These are phyloP conservation scores for Trifolium subterraneum DNA, from an alignment of 306 rosid genomes.

Conservation along the genomic window DNA sequence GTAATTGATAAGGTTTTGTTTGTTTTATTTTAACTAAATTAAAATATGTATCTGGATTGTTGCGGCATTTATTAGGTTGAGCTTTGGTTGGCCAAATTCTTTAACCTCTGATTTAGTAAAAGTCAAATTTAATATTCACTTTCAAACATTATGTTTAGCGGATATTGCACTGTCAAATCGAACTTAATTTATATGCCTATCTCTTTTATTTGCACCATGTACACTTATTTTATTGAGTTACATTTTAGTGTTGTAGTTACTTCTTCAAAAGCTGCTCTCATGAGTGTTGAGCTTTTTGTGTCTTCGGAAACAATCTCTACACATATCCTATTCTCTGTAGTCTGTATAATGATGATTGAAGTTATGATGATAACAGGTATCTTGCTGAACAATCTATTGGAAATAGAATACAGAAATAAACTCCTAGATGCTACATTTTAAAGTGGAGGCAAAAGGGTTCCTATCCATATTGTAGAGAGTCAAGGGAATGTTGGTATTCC, in stretches of 20 bases:
- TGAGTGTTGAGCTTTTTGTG: constrained; percentile 33
- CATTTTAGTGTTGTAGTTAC: constrained; percentile 12
- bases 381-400: constrained; percentile 48
- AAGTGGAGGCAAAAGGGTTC: constrained; percentile 27
- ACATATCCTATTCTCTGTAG: not conserved
- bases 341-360: constrained; percentile 31
- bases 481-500: constrained; percentile 10
- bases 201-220: constrained; percentile 16
- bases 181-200: not conserved
- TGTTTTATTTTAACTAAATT: not conserved
- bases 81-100: constrained; percentile 14
- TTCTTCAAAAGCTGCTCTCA: constrained; percentile 8
- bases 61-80: constrained; percentile 18
- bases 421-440: constrained; percentile 3
- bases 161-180: constrained; percentile 17
- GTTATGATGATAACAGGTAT: constrained; percentile 47
- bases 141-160: constrained; percentile 5
- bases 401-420: constrained; percentile 39
- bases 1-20: constrained; percentile 3
- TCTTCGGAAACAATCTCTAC: constrained; percentile 12
- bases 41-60: not conserved
- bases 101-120: constrained; percentile 15
- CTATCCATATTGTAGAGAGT: not conserved
- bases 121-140: constrained; percentile 11
- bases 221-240: not conserved